Evolutionary conservation across 2,329 filamentous ascomycete genomes (phyloP).

Genomic region (Monilinia laxa): DNA sequence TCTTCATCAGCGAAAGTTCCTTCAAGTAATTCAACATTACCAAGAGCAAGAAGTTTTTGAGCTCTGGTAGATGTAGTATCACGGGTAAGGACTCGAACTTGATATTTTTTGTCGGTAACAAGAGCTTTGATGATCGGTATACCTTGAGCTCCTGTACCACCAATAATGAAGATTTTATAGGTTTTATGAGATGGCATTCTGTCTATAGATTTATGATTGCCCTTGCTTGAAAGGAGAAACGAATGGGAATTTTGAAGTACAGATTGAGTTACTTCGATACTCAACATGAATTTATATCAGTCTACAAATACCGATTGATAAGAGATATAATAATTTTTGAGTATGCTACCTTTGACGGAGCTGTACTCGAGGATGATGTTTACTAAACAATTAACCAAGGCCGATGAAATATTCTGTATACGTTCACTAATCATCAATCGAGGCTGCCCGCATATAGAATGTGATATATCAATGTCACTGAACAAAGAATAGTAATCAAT

Average conservation of each 20-base stretch:
- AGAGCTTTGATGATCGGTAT: conserved; percentile 49
- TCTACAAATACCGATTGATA: conserved; percentile 44
- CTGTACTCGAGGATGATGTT: background rate
- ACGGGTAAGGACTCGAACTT: conserved; percentile 50
- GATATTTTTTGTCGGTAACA: conserved; percentile 46
- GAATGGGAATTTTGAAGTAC: background rate
- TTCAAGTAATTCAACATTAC: conserved; percentile 48
- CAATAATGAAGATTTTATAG: conserved; percentile 45
- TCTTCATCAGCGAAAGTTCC: conserved; percentile 51
- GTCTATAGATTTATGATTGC: background rate
- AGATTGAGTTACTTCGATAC: conserved; percentile 42
- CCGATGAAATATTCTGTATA: background rate
- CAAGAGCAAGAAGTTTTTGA: conserved; percentile 45
- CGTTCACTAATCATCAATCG: conserved; percentile 12
- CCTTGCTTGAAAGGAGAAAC: background rate
- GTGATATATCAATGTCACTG: background rate
- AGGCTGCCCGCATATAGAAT: background rate
- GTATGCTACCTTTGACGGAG: background rate
- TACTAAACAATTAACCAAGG: background rate
- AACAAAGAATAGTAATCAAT: background rate
- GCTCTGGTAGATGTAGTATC: conserved; percentile 46
- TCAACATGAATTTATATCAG: conserved; percentile 55
- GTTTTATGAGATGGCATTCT: conserved; percentile 24
- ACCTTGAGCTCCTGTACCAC: conserved; percentile 54
- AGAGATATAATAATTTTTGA: background rate